phyloP scores from a whole-genome alignment of 768 basidiomycete species.

The Psilocybe subaeruginosa region DNA sequence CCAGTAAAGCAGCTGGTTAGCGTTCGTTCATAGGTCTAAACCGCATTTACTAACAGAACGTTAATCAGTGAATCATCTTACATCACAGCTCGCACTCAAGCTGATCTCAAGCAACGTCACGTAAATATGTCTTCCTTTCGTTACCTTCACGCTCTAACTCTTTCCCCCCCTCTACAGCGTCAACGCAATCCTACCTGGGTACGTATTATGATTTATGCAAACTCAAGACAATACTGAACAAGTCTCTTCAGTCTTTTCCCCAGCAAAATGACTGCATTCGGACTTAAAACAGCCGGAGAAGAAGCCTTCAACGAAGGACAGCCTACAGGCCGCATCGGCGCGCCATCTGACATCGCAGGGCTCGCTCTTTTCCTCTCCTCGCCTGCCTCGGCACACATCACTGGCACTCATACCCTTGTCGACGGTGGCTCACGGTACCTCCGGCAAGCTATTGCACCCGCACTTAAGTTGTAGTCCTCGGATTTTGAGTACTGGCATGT shows the following conservation, averaged over 20 bases:
- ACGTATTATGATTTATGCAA: conserved; percentile 10
- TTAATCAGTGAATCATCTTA: conserved; percentile 71
- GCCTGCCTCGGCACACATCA: conserved; percentile 73
- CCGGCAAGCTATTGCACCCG: conserved; percentile 26
- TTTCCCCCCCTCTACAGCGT: conserved; percentile 46
- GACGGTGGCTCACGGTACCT: conserved; percentile 64
- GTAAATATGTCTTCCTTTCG: conserved; percentile 40
- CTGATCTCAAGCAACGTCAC: conserved; percentile 64
- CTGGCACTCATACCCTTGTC: conserved; percentile 70
- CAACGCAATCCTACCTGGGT: conserved; percentile 87
- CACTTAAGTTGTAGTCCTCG: conserved; percentile 35
- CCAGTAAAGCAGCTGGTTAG: conserved; percentile 81
- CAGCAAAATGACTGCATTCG: conserved; percentile 83
- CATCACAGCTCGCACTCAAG: conserved; percentile 69
- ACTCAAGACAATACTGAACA: background rate
- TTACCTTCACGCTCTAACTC: background rate
- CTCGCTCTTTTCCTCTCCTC: conserved; percentile 70
- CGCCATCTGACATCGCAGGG: conserved; percentile 71
- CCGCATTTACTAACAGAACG: background rate
- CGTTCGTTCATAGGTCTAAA: background rate
- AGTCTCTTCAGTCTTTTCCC: conserved; percentile 56
- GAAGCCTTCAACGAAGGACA: conserved; percentile 54
- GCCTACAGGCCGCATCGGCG: conserved; percentile 72
- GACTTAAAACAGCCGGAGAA: conserved; percentile 57
- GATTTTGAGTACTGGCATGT: background rate